Base-by-base conservation (phyloP, 2,329 filamentous ascomycete species). In the Zymoseptoria passerinii region DNA sequence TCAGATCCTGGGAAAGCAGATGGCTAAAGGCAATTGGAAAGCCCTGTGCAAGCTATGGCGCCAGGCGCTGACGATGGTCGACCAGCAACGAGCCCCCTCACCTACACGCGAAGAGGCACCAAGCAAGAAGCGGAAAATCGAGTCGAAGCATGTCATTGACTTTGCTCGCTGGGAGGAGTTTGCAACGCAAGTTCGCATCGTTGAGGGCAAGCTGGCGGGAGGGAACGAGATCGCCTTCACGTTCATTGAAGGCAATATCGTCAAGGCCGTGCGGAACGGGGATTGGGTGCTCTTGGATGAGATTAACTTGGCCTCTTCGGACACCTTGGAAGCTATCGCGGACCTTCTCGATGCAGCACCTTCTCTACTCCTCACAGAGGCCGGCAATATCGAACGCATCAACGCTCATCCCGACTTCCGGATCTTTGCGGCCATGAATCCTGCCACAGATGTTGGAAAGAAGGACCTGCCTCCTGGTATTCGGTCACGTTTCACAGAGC, bases 371-470 rank as follows among this genome's bases (percentile, higher is more conserved):
- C 81, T 99, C 7, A 92, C 92, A 0, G 94, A 99, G 75, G 94
- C 91, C 48, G 94, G 94, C 44, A 91, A 94, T 66, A 90, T 96
- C 50, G 90, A 97, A 72, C 84, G 92, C 63, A 86, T 99, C 40
- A 81, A 86, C 61, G 94, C 92, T 0, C 92, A 99, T 72, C 87
- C 90, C 0, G 86, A 96, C 63, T 99, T 99, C 72, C 86, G 94
- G 48, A 89, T 99, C 13, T 99, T 99, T 70, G 95, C 90, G 54
- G 94, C 95, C 28, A 99, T 99, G 94, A 99, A 99, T 69, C 94
- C 94, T 28, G 94, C 94, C 4, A 99, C 94, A 2, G 94, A 99
- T 76, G 86, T 96, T 57, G 94, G 95, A 61, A 99, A 99, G 75
- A 87, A 92, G 57, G 94, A 99, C 72, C 78, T 99, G 16, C 91